Conservation (phyloP, 2,329 filamentous ascomycete genomes). For the Lasiodiplodia hormozganensis region DNA sequence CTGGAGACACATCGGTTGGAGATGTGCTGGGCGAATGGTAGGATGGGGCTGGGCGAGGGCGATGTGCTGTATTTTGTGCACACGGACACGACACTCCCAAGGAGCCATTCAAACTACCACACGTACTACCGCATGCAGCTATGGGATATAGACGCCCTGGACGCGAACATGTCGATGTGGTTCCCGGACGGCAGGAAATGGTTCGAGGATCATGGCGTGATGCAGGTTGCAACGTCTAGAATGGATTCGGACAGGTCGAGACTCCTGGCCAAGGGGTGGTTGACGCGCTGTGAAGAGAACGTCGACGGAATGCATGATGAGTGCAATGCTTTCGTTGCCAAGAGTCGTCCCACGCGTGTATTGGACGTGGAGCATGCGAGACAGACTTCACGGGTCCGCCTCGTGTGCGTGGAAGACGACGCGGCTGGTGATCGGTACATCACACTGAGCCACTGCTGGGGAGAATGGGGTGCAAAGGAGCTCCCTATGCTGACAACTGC, state of each 20-base stretch:
- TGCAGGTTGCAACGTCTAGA: too few species aligned
- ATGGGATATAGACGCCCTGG: neutral
- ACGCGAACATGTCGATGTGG: neutral
- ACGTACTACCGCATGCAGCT: constrained; percentile 3
- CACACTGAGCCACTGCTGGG: neutral
- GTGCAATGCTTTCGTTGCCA: neutral
- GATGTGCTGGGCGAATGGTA: neutral
- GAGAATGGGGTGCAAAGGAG: neutral
- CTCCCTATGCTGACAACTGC: neutral
- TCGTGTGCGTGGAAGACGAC: neutral
- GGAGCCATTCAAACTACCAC: neutral
- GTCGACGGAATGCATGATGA: neutral
- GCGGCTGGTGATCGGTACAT: neutral
- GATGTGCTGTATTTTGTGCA: neutral
- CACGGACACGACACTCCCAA: neutral
- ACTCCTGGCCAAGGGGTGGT: neutral
- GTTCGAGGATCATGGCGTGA: neutral
- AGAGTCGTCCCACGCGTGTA: neutral
- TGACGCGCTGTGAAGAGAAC: neutral
- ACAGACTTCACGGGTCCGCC: neutral
- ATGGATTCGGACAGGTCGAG: neutral
- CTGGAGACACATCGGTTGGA: neutral
- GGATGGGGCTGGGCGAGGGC: neutral
- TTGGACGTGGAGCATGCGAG: neutral
- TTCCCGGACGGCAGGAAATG: neutral